phyloP scores from a whole-genome alignment of 331 rosid species.

The Dryas integrifolia region DNA sequence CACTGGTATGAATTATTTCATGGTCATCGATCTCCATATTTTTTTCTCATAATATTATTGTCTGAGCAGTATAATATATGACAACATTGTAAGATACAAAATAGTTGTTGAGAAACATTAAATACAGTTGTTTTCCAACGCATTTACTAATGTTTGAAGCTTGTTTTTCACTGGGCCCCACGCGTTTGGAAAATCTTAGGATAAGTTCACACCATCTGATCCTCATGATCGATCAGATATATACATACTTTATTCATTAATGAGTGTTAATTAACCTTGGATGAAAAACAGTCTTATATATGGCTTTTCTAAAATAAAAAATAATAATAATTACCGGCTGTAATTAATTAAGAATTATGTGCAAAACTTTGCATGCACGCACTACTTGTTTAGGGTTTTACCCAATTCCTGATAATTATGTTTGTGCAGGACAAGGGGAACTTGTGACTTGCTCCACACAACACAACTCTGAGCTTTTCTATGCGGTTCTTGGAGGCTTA shows the following conservation, averaged over 20 bases:
- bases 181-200: conserved; percentile 33
- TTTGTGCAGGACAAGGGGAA: conserved; percentile 64
- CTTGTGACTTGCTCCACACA: conserved; percentile 60
- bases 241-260: too few species aligned
- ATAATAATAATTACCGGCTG: neutral
- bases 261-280: too few species aligned
- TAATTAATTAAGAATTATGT: neutral
- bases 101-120: conserved; percentile 16
- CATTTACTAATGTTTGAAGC: conserved; percentile 6
- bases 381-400: neutral
- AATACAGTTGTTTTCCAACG: conserved; percentile 8
- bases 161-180: conserved; percentile 35
- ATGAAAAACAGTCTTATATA: too few species aligned
- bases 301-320: too few species aligned
- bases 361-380: too few species aligned
- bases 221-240: too few species aligned
- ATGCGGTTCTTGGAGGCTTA: conserved; percentile 81
- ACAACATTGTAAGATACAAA: conserved; percentile 7
- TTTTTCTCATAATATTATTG: neutral
- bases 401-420: neutral
- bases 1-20: conserved; percentile 50
- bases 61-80: neutral
- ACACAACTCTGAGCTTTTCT: conserved; percentile 57
- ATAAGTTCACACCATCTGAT: conserved; percentile 32
- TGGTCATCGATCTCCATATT: neutral